phyloP scores from a whole-genome alignment of 148 eudicot genomes.

The Rhododendron vialii region DNA sequence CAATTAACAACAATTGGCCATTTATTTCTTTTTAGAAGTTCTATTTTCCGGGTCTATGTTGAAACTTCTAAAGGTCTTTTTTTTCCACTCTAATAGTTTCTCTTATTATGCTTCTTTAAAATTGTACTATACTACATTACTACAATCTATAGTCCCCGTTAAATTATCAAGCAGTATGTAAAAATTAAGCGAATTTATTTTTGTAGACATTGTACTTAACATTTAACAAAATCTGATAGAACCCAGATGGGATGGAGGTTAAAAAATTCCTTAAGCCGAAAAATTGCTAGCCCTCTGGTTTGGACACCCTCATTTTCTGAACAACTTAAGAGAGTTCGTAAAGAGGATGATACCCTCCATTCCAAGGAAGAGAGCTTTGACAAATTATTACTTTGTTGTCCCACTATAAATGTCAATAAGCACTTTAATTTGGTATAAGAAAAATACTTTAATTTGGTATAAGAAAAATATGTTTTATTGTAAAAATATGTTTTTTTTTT shows the following conservation, averaged over 20 bases:
- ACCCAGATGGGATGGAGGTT: not conserved
- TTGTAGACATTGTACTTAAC: not conserved
- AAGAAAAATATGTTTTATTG: no score
- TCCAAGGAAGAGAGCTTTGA: not conserved
- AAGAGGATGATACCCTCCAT: slow-evolving; percentile 12
- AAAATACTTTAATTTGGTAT: no score
- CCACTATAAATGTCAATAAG: no score
- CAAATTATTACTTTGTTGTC: no score
- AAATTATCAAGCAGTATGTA: not conserved
- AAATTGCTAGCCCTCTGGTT: not conserved
- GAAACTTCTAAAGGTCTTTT: not conserved
- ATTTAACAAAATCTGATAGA: not conserved
- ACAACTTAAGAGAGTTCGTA: not conserved
- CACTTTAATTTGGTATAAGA: no score
- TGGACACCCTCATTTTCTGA: not conserved
- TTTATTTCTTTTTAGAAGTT: not conserved
- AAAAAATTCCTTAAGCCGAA: not conserved
- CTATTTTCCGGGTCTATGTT: not conserved
- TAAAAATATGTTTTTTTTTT: no score
- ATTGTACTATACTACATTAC: not conserved
- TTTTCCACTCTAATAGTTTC: not conserved
- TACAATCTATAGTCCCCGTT: not conserved
- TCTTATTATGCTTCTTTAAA: not conserved
- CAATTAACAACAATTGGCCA: not conserved
- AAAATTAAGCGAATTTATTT: not conserved